Conservation (phyloP, 176 grass and related monocot genomes). For the Tillandsia leiboldiana region DNA sequence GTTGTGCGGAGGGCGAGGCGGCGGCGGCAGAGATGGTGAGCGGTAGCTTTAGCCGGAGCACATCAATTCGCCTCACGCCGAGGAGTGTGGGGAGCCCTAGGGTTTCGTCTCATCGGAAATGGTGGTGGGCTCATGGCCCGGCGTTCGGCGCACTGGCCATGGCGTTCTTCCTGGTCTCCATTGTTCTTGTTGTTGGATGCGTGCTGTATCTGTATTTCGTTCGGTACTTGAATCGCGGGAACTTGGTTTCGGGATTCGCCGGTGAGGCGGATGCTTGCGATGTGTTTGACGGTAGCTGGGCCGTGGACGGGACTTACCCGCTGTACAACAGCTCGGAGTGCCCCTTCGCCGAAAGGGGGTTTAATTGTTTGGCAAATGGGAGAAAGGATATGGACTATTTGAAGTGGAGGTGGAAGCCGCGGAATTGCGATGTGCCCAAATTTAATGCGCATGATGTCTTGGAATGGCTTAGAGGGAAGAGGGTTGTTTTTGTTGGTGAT, state of each 20-base stretch:
- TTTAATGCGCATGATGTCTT: conserved; percentile 41
- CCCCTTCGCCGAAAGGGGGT: conserved; percentile 75
- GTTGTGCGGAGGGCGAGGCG: conserved; percentile 21
- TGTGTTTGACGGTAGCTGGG: conserved; percentile 83
- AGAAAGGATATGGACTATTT: conserved; percentile 67
- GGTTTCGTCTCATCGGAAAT: conserved; percentile 47
- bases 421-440: conserved; percentile 46
- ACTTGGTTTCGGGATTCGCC: conserved; percentile 28
- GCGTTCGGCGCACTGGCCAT: conserved; percentile 43
- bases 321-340: conserved; percentile 87
- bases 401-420: conserved; percentile 94
- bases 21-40: conserved; percentile 38
- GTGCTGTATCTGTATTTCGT: conserved; percentile 47
- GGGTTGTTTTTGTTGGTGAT: conserved; percentile 79
- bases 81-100: conserved; percentile 54
- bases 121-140: conserved; percentile 51
- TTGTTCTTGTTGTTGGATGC: conserved; percentile 44
- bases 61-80: conserved; percentile 46
- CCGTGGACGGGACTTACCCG: conserved; percentile 43
- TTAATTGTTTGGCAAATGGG: conserved; percentile 90
- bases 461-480: conserved; percentile 69
- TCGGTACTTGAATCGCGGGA: conserved; percentile 39
- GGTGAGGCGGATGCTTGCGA: conserved; percentile 35
- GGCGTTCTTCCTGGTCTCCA: conserved; percentile 43
- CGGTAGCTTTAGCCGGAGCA: conserved; percentile 45